Percentiles rank a stretch among this genome's conserved stretches.
Conservation (phyloP, 2,329 filamentous ascomycete genomes). For the Aureobasidium sp. region DNA sequence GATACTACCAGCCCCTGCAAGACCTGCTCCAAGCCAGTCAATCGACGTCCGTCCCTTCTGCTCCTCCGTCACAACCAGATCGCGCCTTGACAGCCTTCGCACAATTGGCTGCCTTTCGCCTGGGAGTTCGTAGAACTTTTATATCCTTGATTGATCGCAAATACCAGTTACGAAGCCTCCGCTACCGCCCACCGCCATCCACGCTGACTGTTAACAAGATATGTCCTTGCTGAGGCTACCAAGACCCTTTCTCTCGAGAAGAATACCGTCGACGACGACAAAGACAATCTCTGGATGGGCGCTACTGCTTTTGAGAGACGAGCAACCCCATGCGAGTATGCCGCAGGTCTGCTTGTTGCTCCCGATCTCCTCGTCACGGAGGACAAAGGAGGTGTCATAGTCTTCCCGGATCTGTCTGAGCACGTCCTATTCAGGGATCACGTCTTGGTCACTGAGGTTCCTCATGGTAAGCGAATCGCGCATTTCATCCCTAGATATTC, state of each 20-base stretch:
- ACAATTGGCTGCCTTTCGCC: conserved; percentile 46
- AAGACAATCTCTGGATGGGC: conserved; percentile 27
- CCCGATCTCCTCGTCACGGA: conserved; percentile 12
- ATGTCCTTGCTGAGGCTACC: conserved; percentile 49
- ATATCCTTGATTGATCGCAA: conserved; percentile 47
- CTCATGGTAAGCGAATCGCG: not conserved
- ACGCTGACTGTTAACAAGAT: conserved; percentile 22
- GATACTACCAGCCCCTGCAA: conserved; percentile 22
- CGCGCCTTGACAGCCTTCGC: conserved; percentile 41
- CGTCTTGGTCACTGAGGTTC: conserved; percentile 23
- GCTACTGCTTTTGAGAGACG: conserved; percentile 24
- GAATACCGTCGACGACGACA: conserved; percentile 21
- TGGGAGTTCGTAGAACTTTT: conserved; percentile 44
- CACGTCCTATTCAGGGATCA: conserved; percentile 29
- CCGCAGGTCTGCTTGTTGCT: conserved; percentile 20
- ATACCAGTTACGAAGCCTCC: conserved; percentile 45
- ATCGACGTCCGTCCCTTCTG: conserved; percentile 21
- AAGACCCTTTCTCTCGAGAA: conserved; percentile 38
- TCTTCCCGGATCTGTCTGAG: conserved; percentile 23
- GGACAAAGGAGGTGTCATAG: conserved; percentile 20
- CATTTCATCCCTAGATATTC: too few species aligned
- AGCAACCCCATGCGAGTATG: conserved; percentile 26
- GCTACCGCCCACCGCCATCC: conserved; percentile 18
- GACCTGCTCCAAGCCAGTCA: conserved; percentile 17
- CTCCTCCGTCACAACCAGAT: conserved; percentile 24